A percentile compares a stretch with the other conserved stretches of the same genome.
Conservation (phyloP, 768 basidiomycete species). For the Neoboletus brunneissimus region DNA sequence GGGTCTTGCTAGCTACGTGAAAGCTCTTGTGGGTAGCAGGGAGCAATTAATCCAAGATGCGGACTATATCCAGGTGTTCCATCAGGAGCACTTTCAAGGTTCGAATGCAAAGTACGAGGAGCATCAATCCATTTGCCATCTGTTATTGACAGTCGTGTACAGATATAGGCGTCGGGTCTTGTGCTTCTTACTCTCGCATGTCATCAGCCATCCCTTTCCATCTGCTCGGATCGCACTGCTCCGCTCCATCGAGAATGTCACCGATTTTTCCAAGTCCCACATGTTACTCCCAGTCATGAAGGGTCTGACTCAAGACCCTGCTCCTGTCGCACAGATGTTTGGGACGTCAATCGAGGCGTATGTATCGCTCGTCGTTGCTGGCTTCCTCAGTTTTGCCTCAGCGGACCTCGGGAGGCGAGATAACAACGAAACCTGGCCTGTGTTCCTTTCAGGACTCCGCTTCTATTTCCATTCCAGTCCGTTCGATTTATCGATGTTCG, state of each 20-base stretch:
- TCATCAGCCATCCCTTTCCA: conserved; percentile 52
- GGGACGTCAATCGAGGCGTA: conserved; percentile 38
- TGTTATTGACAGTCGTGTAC: neutral
- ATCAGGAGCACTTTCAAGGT: conserved; percentile 52
- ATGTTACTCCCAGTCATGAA: conserved; percentile 61
- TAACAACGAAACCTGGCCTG: conserved; percentile 45
- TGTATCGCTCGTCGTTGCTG: conserved; percentile 37
- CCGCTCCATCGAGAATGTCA: conserved; percentile 38
- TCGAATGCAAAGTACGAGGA: conserved; percentile 44
- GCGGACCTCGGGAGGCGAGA: conserved; percentile 44
- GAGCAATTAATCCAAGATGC: conserved; percentile 62
- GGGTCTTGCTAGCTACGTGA: conserved; percentile 59
- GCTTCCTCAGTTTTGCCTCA: conserved; percentile 50
- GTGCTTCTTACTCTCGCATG: conserved; percentile 80
- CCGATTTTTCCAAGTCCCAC: conserved; percentile 44
- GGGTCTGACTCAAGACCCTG: conserved; percentile 28
- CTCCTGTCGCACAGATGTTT: conserved; percentile 33
- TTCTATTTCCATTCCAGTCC: conserved; percentile 48
- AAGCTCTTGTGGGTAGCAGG: conserved; percentile 45
- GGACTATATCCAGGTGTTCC: conserved; percentile 55
- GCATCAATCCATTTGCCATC: conserved; percentile 33
- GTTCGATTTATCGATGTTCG: conserved; percentile 13
- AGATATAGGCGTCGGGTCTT: conserved; percentile 72
- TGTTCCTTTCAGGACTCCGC: conserved; percentile 44
- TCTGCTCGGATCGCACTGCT: conserved; percentile 55